These are phyloP conservation scores for Rhodotorula paludigena DNA, from an alignment of 768 basidiomycete species.

Conservation along the genomic window DNA sequence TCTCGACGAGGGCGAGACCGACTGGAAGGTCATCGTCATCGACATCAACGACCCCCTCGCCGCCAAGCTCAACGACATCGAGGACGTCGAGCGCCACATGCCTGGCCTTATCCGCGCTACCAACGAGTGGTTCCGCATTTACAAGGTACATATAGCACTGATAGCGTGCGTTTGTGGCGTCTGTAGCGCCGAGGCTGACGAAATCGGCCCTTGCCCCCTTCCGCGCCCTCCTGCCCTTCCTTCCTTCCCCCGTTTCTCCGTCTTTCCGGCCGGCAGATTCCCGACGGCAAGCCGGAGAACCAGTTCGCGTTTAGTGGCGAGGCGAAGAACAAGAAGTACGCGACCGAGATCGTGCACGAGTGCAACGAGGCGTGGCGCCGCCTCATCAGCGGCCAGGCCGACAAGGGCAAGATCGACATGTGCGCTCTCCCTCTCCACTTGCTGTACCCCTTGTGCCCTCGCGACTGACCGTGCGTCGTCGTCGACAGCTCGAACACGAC, in stretches of 20 bases:
- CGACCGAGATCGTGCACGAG: constrained; percentile 97
- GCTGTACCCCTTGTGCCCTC: neutral
- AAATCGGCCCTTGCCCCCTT: too few species aligned
- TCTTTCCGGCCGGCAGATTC: constrained; percentile 36
- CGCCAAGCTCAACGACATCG: constrained; percentile 93
- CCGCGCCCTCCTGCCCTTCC: too few species aligned
- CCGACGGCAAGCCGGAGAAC: constrained; percentile 94
- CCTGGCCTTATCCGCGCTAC: constrained; percentile 90
- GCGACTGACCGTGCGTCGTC: neutral
- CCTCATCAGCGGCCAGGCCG: constrained; percentile 68
- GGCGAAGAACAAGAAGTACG: constrained; percentile 99
- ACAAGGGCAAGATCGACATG: constrained; percentile 76
- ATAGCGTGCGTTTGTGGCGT: neutral
- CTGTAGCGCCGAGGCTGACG: neutral
- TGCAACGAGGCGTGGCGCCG: constrained; percentile 98
- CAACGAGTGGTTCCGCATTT: constrained; percentile 99
- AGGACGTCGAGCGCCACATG: constrained; percentile 96
- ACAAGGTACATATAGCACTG: constrained; percentile 60
- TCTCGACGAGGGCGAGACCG: constrained; percentile 98
- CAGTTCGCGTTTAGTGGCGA: constrained; percentile 95
- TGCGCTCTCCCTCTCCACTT: constrained; percentile 49
- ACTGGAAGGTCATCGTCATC: constrained; percentile 99
- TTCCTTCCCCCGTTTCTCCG: neutral
- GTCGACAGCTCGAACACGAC: constrained; percentile 76
- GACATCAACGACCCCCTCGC: constrained; percentile 94